phyloP scores from a whole-genome alignment of 1,284 basidiomycete species.

The Apiotrichum akiyoshidainum region DNA sequence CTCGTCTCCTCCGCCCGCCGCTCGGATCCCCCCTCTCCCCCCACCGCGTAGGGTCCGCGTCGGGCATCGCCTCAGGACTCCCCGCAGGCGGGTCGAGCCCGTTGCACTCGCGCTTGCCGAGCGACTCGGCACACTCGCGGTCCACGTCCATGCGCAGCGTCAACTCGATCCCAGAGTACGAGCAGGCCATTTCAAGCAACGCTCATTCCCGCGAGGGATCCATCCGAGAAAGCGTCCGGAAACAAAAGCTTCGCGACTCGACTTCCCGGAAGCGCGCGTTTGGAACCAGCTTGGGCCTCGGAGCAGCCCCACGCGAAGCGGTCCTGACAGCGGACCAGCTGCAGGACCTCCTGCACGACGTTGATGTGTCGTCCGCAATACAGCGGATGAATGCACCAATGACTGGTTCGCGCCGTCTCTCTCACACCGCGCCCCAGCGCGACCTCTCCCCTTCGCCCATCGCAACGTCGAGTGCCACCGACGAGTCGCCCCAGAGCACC shows the following conservation, averaged over 20 bases:
- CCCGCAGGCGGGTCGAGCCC: not conserved
- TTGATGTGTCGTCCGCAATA: conserved; percentile 39
- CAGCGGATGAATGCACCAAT: conserved; percentile 23
- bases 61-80: conserved; percentile 1
- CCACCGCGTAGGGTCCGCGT: conserved; percentile 5
- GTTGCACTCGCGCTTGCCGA: not conserved
- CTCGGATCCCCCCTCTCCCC: not conserved
- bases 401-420: not conserved
- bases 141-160: conserved; percentile 5
- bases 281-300: conserved; percentile 37
- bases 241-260: conserved; percentile 1
- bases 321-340: conserved; percentile 40
- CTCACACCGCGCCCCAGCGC: not conserved
- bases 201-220: not conserved
- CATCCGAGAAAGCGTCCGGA: not conserved
- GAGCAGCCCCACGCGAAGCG: conserved; percentile 16
- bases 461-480: not conserved
- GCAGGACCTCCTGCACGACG: conserved; percentile 35
- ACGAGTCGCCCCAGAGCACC: conserved; percentile 9
- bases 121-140: not conserved
- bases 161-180: not conserved
- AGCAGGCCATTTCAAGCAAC: not conserved
- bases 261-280: conserved; percentile 12
- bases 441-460: conserved; percentile 1
- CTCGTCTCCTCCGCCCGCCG: conserved; percentile 1